Conservation (phyloP, 1,284 basidiomycete species). For the Fistulina hepatica region DNA sequence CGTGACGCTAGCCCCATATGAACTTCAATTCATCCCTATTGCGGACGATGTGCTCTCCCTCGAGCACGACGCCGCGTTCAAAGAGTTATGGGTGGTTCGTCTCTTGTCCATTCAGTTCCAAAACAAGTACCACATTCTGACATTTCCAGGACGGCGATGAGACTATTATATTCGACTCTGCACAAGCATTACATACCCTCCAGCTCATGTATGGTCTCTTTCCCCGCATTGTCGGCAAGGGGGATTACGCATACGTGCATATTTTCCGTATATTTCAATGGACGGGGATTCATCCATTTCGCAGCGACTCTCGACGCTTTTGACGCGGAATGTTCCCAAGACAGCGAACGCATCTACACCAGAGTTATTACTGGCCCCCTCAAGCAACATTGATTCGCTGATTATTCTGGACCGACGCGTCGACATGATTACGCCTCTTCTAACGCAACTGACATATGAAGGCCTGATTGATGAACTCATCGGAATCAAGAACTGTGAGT, state of each 20-base stretch:
- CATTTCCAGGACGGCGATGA: slow-evolving; percentile 80
- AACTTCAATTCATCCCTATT: slow-evolving; percentile 87
- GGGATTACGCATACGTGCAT: slow-evolving; percentile 76
- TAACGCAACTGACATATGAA: slow-evolving; percentile 95
- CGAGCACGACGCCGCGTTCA: slow-evolving; percentile 75
- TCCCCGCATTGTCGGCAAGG: slow-evolving; percentile 90
- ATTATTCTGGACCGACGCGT: slow-evolving; percentile 85
- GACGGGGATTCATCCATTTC: slow-evolving; percentile 1
- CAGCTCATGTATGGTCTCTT: slow-evolving; percentile 86
- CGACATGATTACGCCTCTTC: slow-evolving; percentile 94
- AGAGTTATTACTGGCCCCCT: slow-evolving; percentile 31
- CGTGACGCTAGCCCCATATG: slow-evolving; percentile 75
- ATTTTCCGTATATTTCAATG: slow-evolving; percentile 3
- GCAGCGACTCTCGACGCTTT: slow-evolving; percentile 67
- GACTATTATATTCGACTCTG: slow-evolving; percentile 80
- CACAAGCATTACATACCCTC: slow-evolving; percentile 76
- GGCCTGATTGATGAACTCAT: slow-evolving; percentile 94
- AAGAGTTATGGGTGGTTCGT: slow-evolving; percentile 78
- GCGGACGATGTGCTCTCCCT: slow-evolving; percentile 86
- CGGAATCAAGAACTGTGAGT: slow-evolving; percentile 82
- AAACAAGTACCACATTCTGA: background rate
- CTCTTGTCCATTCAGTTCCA: slow-evolving; percentile 4
- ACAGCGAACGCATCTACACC: slow-evolving; percentile 25
- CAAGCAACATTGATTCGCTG: slow-evolving; percentile 72
- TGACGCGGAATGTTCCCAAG: slow-evolving; percentile 50